phyloP scores from a whole-genome alignment of 2,329 filamentous ascomycete genomes.

The Chlorencoelia australis region DNA sequence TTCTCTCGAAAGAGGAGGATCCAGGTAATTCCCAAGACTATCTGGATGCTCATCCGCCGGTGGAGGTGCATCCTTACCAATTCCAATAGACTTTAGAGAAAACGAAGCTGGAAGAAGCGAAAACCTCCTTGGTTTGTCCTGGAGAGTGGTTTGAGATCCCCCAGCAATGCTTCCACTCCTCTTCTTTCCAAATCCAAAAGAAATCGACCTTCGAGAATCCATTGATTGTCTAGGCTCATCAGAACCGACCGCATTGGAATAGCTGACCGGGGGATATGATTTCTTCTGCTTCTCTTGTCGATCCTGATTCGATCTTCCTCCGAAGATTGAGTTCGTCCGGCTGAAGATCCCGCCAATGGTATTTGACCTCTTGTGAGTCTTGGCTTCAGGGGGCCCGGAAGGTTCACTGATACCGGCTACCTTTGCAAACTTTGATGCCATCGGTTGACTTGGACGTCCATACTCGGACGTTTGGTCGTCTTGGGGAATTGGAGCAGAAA shows the following conservation, averaged over 20 bases:
- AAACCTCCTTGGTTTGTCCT: constrained; percentile 55
- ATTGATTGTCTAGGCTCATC: constrained; percentile 47
- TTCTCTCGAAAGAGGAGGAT: constrained; percentile 14
- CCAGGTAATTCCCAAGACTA: constrained; percentile 15
- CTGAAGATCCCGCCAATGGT: constrained; percentile 78
- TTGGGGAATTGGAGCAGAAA: constrained; percentile 54
- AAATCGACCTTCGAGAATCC: constrained; percentile 65
- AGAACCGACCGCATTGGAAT: constrained; percentile 52
- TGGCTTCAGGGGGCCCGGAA: constrained; percentile 23
- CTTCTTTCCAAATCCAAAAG: constrained; percentile 60
- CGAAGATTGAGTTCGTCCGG: constrained; percentile 71
- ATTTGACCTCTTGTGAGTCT: constrained; percentile 56
- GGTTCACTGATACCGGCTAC: constrained; percentile 43
- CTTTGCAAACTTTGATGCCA: constrained; percentile 47
- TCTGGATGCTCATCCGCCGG: constrained; percentile 18
- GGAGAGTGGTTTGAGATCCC: constrained; percentile 37
- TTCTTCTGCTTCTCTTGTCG: constrained; percentile 52
- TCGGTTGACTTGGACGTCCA: constrained; percentile 40
- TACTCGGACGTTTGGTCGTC: constrained; percentile 39
- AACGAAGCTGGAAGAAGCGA: constrained; percentile 58
- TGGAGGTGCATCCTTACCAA: constrained; percentile 40
- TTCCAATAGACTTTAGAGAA: constrained; percentile 53
- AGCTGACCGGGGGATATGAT: constrained; percentile 78
- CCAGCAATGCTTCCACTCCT: constrained; percentile 54
- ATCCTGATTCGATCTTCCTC: constrained; percentile 37